phyloP scores from a whole-genome alignment of 441 rosid species.

The Eutrema salsugineum region DNA sequence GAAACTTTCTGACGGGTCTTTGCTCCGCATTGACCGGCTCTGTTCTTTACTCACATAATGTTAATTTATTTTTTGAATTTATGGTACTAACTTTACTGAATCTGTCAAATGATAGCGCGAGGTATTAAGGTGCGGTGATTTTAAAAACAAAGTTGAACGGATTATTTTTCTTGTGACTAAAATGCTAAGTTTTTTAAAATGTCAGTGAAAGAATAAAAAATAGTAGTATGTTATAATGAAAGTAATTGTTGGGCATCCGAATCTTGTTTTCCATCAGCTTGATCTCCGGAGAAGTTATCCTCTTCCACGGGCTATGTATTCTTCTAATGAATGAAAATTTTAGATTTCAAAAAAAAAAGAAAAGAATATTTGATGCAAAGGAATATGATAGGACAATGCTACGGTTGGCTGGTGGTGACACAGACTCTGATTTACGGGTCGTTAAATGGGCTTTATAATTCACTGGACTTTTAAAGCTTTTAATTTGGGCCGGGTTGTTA shows the following conservation, averaged over 20 bases:
- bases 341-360: too few species aligned
- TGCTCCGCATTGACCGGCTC: conserved; percentile 37
- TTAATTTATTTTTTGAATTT: background rate
- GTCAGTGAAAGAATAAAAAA: too few species aligned
- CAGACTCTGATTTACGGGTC: background rate
- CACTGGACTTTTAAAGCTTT: background rate
- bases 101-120: background rate
- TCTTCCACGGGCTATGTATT: too few species aligned
- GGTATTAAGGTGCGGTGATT: background rate
- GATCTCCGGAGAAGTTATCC: too few species aligned
- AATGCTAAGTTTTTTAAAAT: background rate
- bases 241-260: too few species aligned
- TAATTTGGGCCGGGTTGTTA: background rate
- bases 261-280: too few species aligned
- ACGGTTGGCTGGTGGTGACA: too few species aligned
- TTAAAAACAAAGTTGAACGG: background rate
- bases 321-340: too few species aligned
- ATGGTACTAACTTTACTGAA: background rate
- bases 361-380: too few species aligned
- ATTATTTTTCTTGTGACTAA: background rate
- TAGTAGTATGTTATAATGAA: too few species aligned
- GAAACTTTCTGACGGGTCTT: conserved; percentile 25
- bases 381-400: too few species aligned
- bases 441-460: background rate
- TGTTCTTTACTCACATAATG: background rate